phyloP scores from a whole-genome alignment of 2,329 filamentous ascomycete species.

The Corynespora cassiicola region DNA sequence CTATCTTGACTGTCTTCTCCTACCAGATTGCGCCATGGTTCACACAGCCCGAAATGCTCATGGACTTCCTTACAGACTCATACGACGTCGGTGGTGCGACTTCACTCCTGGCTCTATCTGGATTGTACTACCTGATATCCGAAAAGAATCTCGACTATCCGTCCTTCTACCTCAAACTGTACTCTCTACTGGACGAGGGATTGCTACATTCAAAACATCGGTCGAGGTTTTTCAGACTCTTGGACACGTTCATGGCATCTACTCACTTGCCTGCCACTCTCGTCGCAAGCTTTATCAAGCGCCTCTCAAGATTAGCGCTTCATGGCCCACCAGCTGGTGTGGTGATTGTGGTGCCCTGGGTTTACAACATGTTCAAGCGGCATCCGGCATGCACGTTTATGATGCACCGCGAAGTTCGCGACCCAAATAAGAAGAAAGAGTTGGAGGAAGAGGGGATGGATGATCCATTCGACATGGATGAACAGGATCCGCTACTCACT shows the following conservation, averaged over 20 bases:
- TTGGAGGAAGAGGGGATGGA: constrained; percentile 68
- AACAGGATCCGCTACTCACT: constrained; percentile 84
- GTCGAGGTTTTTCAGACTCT: constrained; percentile 87
- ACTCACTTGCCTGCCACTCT: constrained; percentile 90
- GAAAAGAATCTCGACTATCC: constrained; percentile 96
- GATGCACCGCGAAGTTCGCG: constrained; percentile 79
- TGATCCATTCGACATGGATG: constrained; percentile 79
- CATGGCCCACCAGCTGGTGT: constrained; percentile 88
- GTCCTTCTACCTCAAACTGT: constrained; percentile 90
- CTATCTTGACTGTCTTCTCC: constrained; percentile 76
- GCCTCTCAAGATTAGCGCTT: constrained; percentile 83
- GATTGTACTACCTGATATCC: constrained; percentile 93
- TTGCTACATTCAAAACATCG: constrained; percentile 94
- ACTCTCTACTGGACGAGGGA: constrained; percentile 85
- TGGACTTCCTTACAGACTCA: constrained; percentile 96
- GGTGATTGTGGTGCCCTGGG: constrained; percentile 87
- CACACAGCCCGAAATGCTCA: constrained; percentile 82
- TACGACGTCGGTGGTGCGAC: constrained; percentile 87
- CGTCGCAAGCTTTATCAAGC: constrained; percentile 95
- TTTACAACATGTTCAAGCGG: constrained; percentile 90
- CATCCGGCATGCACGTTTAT: constrained; percentile 95
- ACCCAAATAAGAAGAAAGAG: constrained; percentile 62
- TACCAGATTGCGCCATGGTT: constrained; percentile 89
- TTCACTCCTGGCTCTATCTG: constrained; percentile 86
- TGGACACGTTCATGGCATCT: constrained; percentile 89